A percentile compares a stretch with the other conserved stretches of the same genome.
Conservation (phyloP, 306 rosid genomes). For the Trifolium subterraneum region DNA sequence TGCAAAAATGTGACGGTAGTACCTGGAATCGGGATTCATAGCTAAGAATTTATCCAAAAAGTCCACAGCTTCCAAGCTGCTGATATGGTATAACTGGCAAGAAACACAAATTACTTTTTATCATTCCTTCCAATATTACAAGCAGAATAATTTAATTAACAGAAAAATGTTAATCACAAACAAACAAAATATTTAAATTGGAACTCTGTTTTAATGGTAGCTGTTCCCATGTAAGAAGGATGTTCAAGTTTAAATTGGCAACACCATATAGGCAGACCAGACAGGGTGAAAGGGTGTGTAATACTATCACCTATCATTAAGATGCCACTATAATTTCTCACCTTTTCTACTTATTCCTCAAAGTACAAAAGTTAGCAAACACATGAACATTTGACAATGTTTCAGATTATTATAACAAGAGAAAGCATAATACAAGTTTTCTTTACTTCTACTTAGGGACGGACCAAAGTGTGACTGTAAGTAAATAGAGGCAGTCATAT, state of each 20-base stretch:
- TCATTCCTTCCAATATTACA: slow-evolving; percentile 26
- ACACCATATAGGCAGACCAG: slow-evolving; percentile 16
- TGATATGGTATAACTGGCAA: slow-evolving; percentile 65
- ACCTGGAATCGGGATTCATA: slow-evolving; percentile 84
- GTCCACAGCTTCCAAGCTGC: slow-evolving; percentile 81
- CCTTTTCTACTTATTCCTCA: not conserved
- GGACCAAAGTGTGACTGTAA: too few relatives aligned
- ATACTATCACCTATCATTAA: not conserved
- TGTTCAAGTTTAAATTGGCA: slow-evolving; percentile 18
- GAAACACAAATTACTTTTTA: slow-evolving; percentile 36
- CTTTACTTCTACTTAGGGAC: too few relatives aligned
- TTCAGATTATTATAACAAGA: too few relatives aligned
- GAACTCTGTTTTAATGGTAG: slow-evolving; percentile 17
- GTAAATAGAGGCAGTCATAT: too few relatives aligned
- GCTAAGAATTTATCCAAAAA: slow-evolving; percentile 79
- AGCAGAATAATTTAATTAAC: not conserved
- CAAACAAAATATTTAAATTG: not conserved
- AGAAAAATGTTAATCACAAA: slow-evolving; percentile 2
- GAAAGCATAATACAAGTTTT: too few relatives aligned
- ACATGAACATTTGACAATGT: too few relatives aligned
- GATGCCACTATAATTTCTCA: not conserved
- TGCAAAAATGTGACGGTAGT: slow-evolving; percentile 39
- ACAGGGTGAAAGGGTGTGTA: slow-evolving; percentile 3
- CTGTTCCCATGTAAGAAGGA: not conserved
- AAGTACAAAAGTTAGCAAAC: too few relatives aligned